Base-by-base conservation (phyloP, 2,329 filamentous ascomycete genomes). In the Blumeria graminis region DNA sequence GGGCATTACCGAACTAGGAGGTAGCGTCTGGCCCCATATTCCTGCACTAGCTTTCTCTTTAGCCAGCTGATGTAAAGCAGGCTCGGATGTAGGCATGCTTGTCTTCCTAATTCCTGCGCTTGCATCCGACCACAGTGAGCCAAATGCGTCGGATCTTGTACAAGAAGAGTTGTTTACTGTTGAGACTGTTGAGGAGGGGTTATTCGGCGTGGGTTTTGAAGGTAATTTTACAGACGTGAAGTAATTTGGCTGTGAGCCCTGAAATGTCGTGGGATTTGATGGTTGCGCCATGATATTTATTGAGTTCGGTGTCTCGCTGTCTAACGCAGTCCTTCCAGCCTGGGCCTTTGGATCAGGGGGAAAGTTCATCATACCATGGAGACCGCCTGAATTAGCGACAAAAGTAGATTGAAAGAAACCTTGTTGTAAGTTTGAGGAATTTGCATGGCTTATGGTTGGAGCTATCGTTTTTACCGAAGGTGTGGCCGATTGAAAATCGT, bases 41-140 rank as follows among this genome's bases (percentile, higher is more conserved):
- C 89, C 88, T 14, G 89, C 88, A 63, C 82, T 88, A 58, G 88
- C 92, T 76, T 96, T 95, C 70, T 95, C 88, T 74, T 95, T 95
- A n/a, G 89, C 90, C 69, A 98, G 79, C 68, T 94, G 89, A 34
- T 88, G 89, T 71, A 98, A 77, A 56, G 89, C 89, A 55, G 87
- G 82, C 0, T 83, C 84, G 58, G 81, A 75, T 56, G 75, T 73
- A 11, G 76, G 73, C 1, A 80, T 76, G 58, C 70, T 74, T 1
- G 76, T 70, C 71, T 92, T 93, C 73, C 88, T 88, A 61, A 88
- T 76, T 51, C 82, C 81, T 10, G 76, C 76, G 60, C 81, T 86
- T 58, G 82, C 76, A 8, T 71, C 69, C 35, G 70, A 82, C 79
- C 93, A 93, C 36, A 98, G 74, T 18, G 82, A 84, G 13, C 88